A percentile compares a stretch with the other conserved stretches of the same genome.
Evolutionary conservation across 1,284 basidiomycete genomes (phyloP).

Genomic region (Takashimella tepidaria): DNA sequence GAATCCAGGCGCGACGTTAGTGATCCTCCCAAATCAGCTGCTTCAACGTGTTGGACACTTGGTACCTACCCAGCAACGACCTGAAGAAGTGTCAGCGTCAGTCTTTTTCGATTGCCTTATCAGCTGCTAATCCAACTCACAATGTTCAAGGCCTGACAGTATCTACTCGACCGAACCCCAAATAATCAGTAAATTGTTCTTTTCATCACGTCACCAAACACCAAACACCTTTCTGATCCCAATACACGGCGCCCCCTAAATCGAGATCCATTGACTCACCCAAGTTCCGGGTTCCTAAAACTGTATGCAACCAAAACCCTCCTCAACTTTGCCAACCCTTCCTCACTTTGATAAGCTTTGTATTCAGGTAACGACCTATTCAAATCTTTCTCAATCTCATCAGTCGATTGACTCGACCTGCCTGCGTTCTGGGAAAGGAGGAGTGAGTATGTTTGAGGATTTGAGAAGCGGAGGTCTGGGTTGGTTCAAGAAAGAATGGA

Average conservation of each 20-base stretch:
- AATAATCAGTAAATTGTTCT: too few species aligned
- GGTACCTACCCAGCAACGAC: constrained; percentile 26
- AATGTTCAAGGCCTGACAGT: constrained; percentile 82
- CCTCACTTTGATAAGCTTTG: constrained; percentile 83
- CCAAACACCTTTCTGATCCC: neutral
- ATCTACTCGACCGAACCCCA: too few species aligned
- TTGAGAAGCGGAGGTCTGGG: constrained; percentile 69
- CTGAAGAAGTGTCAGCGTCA: constrained; percentile 13
- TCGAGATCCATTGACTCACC: constrained; percentile 66
- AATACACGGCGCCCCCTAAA: neutral
- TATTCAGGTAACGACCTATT: constrained; percentile 93
- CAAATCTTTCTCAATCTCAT: constrained; percentile 98
- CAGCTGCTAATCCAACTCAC: constrained; percentile 50
- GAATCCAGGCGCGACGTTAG: neutral
- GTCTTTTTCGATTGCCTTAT: neutral
- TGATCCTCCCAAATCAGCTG: neutral
- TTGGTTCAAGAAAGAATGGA: neutral
- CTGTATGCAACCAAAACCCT: constrained; percentile 95
- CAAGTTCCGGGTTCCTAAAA: constrained; percentile 91
- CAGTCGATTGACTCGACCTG: constrained; percentile 79
- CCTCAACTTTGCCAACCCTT: constrained; percentile 76
- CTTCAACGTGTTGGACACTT: neutral
- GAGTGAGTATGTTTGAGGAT: constrained; percentile 78
- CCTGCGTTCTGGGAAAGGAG: constrained; percentile 76
- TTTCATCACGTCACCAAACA: too few species aligned